These are phyloP conservation scores for Platanthera zijinensis DNA, from an alignment of 106 monocot species.

Conservation along the genomic window DNA sequence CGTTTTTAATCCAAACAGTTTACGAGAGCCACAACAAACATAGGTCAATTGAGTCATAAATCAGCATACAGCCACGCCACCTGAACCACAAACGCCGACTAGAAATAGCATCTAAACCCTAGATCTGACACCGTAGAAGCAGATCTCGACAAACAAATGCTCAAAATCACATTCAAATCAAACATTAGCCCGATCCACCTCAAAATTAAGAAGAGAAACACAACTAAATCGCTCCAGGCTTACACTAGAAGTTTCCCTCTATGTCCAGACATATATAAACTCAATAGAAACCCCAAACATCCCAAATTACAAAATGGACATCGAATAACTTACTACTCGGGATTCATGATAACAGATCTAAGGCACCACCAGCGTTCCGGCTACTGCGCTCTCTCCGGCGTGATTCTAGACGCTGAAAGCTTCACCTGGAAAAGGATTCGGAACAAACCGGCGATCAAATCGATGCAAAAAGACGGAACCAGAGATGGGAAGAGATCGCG, in stretches of 20 bases:
- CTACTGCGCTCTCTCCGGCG: not conserved
- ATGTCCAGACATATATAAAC: not conserved
- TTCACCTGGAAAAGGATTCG: not conserved
- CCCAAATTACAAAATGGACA: not conserved
- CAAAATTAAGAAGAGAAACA: not conserved
- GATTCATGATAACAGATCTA: conserved; percentile 6
- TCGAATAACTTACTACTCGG: conserved; percentile 5
- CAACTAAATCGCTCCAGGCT: not conserved
- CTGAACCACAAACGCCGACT: not conserved
- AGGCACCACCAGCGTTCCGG: not conserved
- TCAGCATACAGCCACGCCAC: not conserved
- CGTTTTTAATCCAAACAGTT: not conserved
- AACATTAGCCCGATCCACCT: not conserved
- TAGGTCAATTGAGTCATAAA: not conserved
- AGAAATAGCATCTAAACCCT: not conserved
- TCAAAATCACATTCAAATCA: not conserved
- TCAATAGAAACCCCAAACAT: not conserved
- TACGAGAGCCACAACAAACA: not conserved
- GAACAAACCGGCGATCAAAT: not conserved
- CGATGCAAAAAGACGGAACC: not conserved
- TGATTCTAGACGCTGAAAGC: not conserved
- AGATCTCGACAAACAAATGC: conserved; percentile 2
- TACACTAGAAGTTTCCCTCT: not conserved
- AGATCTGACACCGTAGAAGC: not conserved
- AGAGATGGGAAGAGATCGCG: not conserved